Evolutionary conservation across 2,329 filamentous ascomycete species (phyloP).

Genomic region (Pestalotiopsis sp.): DNA sequence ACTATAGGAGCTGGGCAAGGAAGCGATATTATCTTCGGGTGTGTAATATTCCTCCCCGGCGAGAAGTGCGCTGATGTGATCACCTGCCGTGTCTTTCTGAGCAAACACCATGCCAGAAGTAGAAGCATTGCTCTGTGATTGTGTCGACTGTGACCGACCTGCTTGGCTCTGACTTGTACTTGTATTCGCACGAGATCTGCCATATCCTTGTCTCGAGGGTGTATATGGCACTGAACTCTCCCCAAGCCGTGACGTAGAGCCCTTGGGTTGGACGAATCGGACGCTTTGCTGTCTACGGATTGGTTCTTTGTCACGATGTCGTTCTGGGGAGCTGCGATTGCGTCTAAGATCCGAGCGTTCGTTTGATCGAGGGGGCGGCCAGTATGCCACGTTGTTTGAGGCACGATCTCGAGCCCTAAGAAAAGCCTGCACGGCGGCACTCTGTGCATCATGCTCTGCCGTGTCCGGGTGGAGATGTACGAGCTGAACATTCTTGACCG

Average conservation of each 20-base stretch:
- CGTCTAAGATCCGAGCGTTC: conserved; percentile 15
- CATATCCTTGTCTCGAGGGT: conserved; percentile 7
- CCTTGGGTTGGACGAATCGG: conserved; percentile 43
- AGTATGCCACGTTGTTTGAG: conserved; percentile 33
- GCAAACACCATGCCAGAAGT: conserved; percentile 27
- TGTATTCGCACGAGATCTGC: conserved; percentile 4
- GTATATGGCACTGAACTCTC: neutral
- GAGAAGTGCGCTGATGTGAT: conserved; percentile 37
- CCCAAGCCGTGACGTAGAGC: neutral
- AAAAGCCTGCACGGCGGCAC: conserved; percentile 63
- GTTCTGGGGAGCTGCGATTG: conserved; percentile 16
- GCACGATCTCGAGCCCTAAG: conserved; percentile 46
- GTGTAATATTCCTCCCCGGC: conserved; percentile 44
- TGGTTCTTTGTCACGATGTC: conserved; percentile 20
- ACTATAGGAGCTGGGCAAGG: conserved; percentile 47
- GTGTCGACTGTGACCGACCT: neutral
- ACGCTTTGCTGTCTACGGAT: conserved; percentile 53
- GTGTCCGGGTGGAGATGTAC: conserved; percentile 49
- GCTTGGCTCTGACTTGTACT: conserved; percentile 11
- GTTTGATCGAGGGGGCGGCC: conserved; percentile 31
- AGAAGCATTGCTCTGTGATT: conserved; percentile 18
- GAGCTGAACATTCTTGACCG: conserved; percentile 44
- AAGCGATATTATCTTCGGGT: conserved; percentile 47
- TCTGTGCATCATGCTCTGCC: conserved; percentile 60
- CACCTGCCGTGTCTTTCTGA: conserved; percentile 29